Conservation (phyloP, 768 basidiomycete species). For the Leccinum fibrillosum region DNA sequence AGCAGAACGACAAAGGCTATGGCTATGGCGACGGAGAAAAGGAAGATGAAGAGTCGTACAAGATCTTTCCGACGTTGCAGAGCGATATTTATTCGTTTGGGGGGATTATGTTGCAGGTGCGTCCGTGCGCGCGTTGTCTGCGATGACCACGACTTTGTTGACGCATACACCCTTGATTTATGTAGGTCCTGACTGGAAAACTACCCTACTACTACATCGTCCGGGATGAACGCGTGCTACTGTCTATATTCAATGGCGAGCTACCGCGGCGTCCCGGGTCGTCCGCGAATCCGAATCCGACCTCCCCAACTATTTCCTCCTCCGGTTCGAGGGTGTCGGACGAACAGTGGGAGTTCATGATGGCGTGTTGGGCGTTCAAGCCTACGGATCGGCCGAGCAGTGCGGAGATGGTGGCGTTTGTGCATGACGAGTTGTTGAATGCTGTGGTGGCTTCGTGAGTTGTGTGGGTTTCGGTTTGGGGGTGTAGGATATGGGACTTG, state of each 20-base stretch:
- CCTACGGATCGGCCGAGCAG: slow-evolving; percentile 30
- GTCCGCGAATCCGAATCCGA: not conserved
- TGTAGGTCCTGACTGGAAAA: slow-evolving; percentile 23
- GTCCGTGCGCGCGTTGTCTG: not conserved
- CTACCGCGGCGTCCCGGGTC: slow-evolving; percentile 12
- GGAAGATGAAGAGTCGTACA: not conserved
- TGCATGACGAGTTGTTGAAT: slow-evolving; percentile 13
- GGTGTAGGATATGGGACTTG: not conserved
- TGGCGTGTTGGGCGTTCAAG: slow-evolving; percentile 27
- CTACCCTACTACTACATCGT: slow-evolving; percentile 20
- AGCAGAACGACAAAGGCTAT: not conserved
- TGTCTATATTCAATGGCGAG: slow-evolving; percentile 13
- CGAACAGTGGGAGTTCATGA: slow-evolving; percentile 24
- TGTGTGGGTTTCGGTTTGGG: not conserved
- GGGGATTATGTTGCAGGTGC: slow-evolving; percentile 24
- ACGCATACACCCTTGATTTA: not conserved
- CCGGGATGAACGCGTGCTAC: slow-evolving; percentile 19
- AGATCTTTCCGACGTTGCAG: slow-evolving; percentile 14
- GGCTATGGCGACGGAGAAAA: not conserved
- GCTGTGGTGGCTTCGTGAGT: not conserved
- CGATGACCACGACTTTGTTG: not conserved
- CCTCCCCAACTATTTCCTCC: not conserved
- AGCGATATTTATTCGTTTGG: slow-evolving; percentile 40
- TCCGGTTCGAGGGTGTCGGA: slow-evolving; percentile 7
- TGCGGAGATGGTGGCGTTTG: slow-evolving; percentile 25